A percentile compares a stretch with the other conserved stretches of the same genome.
Evolutionary conservation across 331 rosid genomes (phyloP).

Genomic region (Rosa hybrid): DNA sequence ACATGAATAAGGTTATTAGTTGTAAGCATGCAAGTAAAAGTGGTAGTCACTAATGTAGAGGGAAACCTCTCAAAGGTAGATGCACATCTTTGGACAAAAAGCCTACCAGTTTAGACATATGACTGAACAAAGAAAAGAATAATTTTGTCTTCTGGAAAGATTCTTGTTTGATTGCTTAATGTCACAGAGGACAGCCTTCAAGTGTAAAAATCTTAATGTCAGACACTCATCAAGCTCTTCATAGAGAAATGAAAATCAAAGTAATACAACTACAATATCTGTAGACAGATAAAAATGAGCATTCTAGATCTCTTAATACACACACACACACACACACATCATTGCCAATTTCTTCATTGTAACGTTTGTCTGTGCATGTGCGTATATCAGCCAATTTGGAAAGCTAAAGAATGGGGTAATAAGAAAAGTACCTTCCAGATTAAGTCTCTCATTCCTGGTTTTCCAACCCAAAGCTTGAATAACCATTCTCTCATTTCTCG

Average conservation of each 20-base stretch:
- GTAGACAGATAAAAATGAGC: neutral
- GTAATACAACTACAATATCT: neutral
- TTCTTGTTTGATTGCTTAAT: neutral
- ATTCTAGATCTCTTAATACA: neutral
- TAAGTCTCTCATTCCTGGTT: conserved; percentile 75
- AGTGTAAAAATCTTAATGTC: neutral
- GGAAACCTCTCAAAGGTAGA: neutral
- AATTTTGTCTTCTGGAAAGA: neutral
- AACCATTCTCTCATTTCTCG: conserved; percentile 97
- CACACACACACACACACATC: no score
- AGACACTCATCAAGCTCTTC: neutral
- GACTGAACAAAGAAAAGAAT: neutral
- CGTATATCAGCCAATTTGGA: neutral
- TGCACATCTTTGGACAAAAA: conserved; percentile 1
- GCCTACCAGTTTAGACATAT: neutral
- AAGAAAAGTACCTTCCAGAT: conserved; percentile 81
- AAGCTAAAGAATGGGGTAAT: neutral
- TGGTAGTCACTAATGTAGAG: neutral
- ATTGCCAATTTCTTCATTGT: neutral
- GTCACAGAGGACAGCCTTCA: neutral
- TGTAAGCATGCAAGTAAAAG: neutral
- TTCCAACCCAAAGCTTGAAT: conserved; percentile 79
- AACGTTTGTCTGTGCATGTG: neutral
- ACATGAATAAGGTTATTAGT: neutral
- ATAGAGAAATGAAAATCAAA: neutral